Evolutionary conservation across 1,284 basidiomycete species (phyloP), one percentile per base, ranked within the genome.

Genomic region (Exobasidium cylindrosporum): DNA sequence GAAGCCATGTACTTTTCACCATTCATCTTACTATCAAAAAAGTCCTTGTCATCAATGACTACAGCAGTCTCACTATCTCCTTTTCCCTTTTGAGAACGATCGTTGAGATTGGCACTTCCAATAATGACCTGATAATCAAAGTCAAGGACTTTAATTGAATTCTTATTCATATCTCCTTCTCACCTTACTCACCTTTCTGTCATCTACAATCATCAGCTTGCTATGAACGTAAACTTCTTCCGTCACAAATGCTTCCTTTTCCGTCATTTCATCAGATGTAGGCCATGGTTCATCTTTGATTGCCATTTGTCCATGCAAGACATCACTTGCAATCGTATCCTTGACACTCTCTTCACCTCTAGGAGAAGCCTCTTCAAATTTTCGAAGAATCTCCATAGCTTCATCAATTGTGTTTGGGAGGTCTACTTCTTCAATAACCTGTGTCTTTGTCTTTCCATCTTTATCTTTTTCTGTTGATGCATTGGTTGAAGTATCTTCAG

Each of bases 51-150:
- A 80, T 96, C 92, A 28, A 95, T 88, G 17, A 96, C 87, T 4
- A 94, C 82, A 1, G 90, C 90, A 69, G 96, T 95, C 81, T 97
- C 93, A 1, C 90, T 92, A 80, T 96, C 93, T 35, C 91, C 90
- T 73, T 94, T 87, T 30, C 93, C 63, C 5, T 35, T 23, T 31
- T 64, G 63, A 30, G 45, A 53, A 40, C 63, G 63, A n/a, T 64
- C 63, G 35, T 64, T 64, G 55, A 64, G 82, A 78, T 96, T 93
- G 4, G 91, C 91, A 28, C 89, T 90, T 43, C 91, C 90, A 84
- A 91, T 88, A 87, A 91, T 62, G 2, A 40, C 35, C 35, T 40
- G 35, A n/a, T n/a, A n/a, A n/a, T n/a, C n/a, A n/a, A n/a, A n/a
- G n/a, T n/a, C n/a, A n/a, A n/a, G 52, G 52, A n/a, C 24, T 11